Percentiles rank a stretch among this genome's conserved stretches.
These are phyloP conservation scores for Botrytis paeoniae DNA, from an alignment of 2,329 filamentous ascomycete genomes.

Conservation along the genomic window DNA sequence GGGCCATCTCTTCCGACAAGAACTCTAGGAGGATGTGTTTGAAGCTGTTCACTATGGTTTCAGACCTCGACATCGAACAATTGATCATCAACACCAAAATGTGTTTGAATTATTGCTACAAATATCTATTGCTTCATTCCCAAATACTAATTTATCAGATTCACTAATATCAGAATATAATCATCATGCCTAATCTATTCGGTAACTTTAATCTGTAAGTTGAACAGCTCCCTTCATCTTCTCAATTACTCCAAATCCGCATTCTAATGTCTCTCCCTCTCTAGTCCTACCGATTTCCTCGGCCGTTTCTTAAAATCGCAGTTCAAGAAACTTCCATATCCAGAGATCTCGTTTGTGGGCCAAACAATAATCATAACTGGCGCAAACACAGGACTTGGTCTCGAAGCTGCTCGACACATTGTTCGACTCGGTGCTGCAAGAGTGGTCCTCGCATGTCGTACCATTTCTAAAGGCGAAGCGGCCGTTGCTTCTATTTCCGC, in stretches of 20 bases:
- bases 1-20: background rate
- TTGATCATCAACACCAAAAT: background rate
- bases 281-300: constrained; percentile 26
- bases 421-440: constrained; percentile 27
- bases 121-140: background rate
- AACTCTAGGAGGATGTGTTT: background rate
- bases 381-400: constrained; percentile 48
- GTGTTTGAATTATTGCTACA: background rate
- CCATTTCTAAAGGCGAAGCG: constrained; percentile 24
- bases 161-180: background rate
- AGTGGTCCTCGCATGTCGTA: constrained; percentile 35
- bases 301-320: constrained; percentile 32
- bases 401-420: constrained; percentile 44
- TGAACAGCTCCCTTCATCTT: background rate
- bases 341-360: constrained; percentile 26
- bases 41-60: background rate
- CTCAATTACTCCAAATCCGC: background rate
- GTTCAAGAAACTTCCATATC: constrained; percentile 31
- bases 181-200: constrained; percentile 19
- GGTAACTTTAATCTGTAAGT: constrained; percentile 27
- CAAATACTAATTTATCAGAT: background rate
- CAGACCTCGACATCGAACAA: background rate
- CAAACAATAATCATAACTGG: constrained; percentile 48
- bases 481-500: constrained; percentile 13
- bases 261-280: constrained; percentile 6